Base-by-base conservation (phyloP, 371 early-diverging fungal species). In the Blastocladiella emersonii region DNA sequence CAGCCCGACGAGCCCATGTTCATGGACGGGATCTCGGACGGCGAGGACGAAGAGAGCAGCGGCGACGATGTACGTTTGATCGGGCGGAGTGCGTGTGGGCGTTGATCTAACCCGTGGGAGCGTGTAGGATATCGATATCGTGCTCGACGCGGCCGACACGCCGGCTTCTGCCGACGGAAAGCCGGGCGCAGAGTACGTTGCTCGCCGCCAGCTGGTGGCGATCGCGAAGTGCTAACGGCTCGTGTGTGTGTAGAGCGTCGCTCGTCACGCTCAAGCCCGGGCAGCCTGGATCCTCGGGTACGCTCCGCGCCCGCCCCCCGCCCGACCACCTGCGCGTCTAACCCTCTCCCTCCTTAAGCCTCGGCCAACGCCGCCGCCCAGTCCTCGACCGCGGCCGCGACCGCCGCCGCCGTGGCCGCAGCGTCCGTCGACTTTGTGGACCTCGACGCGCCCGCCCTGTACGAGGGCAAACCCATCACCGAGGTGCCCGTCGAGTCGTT, bases 401-500 rank as follows among this genome's bases (percentile, higher is more conserved):
- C 62, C 61, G 56, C 45, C 44, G 63, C 67, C 35, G 66, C 71
- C 23, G 71, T 74, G 37, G 72, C 78, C 30, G 76, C 77, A n/a
- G n/a, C 19, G 83, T 77, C 1, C 23, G 19, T 44, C 21, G 23
- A 44, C 21, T 21, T 44, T 21, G 76, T 90, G 19, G 86, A 88
- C 61, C 61, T 92, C 0, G 82, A 88, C 59, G 83, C 80, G 7
- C 79, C 87, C 3, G 91, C 88, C 27, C 76, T 83, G 61, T 82
- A 84, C 61, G 86, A 92, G 61, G 91, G 89, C 0, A 79, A 84
- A 55, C 83, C 82, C 21, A 78, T 92, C 13, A 91, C 81, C 63
- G 93, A 95, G 55, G 84, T 92, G 25, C 94, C 96, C 67, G 71
- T 92, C 37, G 95, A 95, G 64, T 75, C 81, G 8, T 74, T 89